Evolutionary conservation across 1,284 basidiomycete species (phyloP).

Genomic region (Cutaneotrichosporon arboriforme): DNA sequence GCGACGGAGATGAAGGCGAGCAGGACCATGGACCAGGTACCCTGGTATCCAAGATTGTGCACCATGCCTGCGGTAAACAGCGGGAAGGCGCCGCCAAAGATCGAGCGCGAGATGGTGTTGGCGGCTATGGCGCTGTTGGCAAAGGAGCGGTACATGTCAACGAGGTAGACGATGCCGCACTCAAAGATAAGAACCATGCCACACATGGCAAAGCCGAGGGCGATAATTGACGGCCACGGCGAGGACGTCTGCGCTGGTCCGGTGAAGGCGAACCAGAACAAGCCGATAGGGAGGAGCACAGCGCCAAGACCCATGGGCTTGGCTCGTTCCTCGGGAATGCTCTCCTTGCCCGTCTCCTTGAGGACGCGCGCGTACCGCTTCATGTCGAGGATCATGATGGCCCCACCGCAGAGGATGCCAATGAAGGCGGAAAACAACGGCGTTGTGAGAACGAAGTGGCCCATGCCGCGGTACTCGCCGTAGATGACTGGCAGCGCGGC

Average conservation of each 20-base stretch:
- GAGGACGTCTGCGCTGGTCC: slow-evolving; percentile 19
- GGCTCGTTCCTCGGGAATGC: slow-evolving; percentile 21
- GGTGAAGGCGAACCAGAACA: slow-evolving; percentile 28
- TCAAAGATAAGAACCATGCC: slow-evolving; percentile 23
- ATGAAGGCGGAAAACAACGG: slow-evolving; percentile 19
- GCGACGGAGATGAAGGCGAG: slow-evolving; percentile 13
- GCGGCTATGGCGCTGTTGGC: slow-evolving; percentile 25
- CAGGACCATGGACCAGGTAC: slow-evolving; percentile 18
- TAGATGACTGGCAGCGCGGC: slow-evolving; percentile 22
- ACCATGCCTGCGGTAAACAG: slow-evolving; percentile 23
- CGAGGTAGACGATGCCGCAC: slow-evolving; percentile 19
- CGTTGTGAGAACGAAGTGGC: slow-evolving; percentile 1
- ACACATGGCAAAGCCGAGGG: slow-evolving; percentile 19
- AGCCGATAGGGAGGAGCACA: slow-evolving; percentile 14
- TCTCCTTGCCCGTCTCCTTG: not conserved
- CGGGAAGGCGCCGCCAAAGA: slow-evolving; percentile 22
- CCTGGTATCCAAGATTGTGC: slow-evolving; percentile 19
- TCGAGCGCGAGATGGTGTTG: slow-evolving; percentile 19
- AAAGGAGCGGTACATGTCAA: slow-evolving; percentile 21
- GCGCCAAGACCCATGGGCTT: slow-evolving; percentile 22
- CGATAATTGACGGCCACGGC: slow-evolving; percentile 21
- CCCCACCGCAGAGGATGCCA: slow-evolving; percentile 20
- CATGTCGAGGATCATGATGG: slow-evolving; percentile 20
- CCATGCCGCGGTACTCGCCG: slow-evolving; percentile 20
- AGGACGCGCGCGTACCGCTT: slow-evolving; percentile 14